These are phyloP conservation scores for Kluyveromyces sp. DNA, from an alignment of 1,139 yeast species.

Conservation along the genomic window DNA sequence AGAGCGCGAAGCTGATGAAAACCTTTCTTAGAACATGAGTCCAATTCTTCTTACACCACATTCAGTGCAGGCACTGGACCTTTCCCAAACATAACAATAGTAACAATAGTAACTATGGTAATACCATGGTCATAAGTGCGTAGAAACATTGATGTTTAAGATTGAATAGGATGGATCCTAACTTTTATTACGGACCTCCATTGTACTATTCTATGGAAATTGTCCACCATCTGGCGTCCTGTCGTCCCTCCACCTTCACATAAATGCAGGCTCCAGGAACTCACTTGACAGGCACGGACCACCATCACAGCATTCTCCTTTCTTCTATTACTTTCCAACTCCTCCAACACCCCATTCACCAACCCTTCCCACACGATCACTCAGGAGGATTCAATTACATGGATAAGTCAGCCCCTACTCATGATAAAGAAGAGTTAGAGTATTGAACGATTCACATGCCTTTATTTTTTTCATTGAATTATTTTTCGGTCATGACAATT, in stretches of 20 bases:
- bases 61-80: conserved; percentile 4
- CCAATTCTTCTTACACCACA: conserved; percentile 7
- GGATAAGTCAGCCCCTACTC: neutral
- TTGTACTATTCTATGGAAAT: conserved; percentile 26
- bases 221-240: conserved; percentile 14
- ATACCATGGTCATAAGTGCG: conserved; percentile 9
- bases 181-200: conserved; percentile 22
- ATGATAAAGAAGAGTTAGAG: conserved; percentile 5
- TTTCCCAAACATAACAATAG: neutral
- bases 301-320: conserved; percentile 19
- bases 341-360: conserved; percentile 15
- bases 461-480: neutral
- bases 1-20: conserved; percentile 1
- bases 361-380: conserved; percentile 9
- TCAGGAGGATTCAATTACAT: conserved; percentile 1
- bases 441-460: conserved; percentile 3
- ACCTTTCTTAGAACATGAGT: conserved; percentile 2
- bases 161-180: conserved; percentile 14
- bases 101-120: conserved; percentile 3
- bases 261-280: conserved; percentile 3
- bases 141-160: conserved; percentile 3
- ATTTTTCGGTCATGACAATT: neutral
- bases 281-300: conserved; percentile 8
- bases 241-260: conserved; percentile 12
- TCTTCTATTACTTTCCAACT: conserved; percentile 27